Base-by-base conservation (phyloP, 768 basidiomycete species). In the Obba rivulosa region DNA sequence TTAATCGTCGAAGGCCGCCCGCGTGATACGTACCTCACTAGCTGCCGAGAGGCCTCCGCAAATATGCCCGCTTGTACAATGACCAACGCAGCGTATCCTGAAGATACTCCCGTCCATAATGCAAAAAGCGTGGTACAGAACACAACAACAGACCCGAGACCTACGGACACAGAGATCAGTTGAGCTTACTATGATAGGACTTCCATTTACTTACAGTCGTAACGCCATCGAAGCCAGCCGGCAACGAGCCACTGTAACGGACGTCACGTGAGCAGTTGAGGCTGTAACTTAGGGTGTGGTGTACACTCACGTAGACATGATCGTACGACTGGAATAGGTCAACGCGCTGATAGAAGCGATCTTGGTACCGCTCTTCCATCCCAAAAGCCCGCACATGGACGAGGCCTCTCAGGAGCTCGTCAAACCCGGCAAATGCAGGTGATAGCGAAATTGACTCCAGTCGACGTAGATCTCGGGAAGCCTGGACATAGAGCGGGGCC, bases 361-460 rank as follows among this genome's bases (percentile, higher is more conserved):
- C 69, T 56, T 85, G 82, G 57, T 85, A 88, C 49, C 79, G 63
- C 41, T 70, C 67, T 56, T 87, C 84, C 79, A 83, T 82, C 0
- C 78, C 82, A 59, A 85, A 87, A 1, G 85, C 85, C 4, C 85
- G 74, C 17, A 86, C 75, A 59, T 85, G 82, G 17, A 75, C 65
- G 35, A 88, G 74, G 2, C 86, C 86, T 35, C 78, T 70, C 41
- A 87, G 64, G 5, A 87, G 65, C 52, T 87, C 85, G 55, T 86
- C 84, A 54, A 83, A 88, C 0, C 82, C 83, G 4, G 83, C 78
- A 58, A 88, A 87, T 0, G 83, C 77, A 1, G 85, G 86, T 2
- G 83, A 85, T 9, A 85, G 67, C 10, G 81, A 82, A 22, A 83
- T 70, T 1, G 79, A 79, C 60, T 86, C 83, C 22, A 86, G 63